Conservation (phyloP, 371 early-diverging fungal species). For the Dichotomocladium elegans region DNA sequence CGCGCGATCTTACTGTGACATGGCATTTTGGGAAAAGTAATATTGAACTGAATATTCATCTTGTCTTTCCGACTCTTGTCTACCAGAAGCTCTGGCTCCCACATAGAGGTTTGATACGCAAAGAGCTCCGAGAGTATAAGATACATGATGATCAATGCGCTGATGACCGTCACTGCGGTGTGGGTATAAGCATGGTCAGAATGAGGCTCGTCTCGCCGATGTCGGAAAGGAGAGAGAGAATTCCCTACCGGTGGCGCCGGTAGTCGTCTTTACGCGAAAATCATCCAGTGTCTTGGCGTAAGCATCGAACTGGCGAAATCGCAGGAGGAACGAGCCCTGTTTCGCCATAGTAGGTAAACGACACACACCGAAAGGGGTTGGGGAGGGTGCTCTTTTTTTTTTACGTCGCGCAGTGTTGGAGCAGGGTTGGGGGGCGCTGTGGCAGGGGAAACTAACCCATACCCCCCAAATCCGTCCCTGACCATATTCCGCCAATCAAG, state of each 20-base stretch:
- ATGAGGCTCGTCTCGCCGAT: neutral
- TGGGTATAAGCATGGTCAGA: neutral
- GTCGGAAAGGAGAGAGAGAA: too few relatives aligned
- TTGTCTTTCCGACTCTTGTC: constrained; percentile 85
- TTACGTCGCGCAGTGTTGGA: too few relatives aligned
- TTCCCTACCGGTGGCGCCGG: constrained; percentile 76
- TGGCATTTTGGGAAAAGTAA: constrained; percentile 89
- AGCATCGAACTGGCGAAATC: constrained; percentile 78
- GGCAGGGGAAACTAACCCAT: too few relatives aligned
- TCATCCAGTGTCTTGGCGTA: constrained; percentile 97
- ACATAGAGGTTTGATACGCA: constrained; percentile 67
- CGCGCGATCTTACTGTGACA: constrained; percentile 84
- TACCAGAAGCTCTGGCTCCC: constrained; percentile 77
- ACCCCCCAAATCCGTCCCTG: too few relatives aligned
- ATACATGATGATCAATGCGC: constrained; percentile 66
- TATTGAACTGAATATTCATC: constrained; percentile 84
- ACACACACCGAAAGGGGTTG: too few relatives aligned
- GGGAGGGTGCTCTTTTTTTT: too few relatives aligned
- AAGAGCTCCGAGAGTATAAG: constrained; percentile 79
- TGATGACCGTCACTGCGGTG: constrained; percentile 86
- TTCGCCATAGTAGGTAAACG: constrained; percentile 25
- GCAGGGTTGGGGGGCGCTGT: too few relatives aligned
- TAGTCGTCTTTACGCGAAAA: constrained; percentile 83
- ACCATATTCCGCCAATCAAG: too few relatives aligned
- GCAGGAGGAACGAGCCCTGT: constrained; percentile 38